Evolutionary conservation across 257 asterid genomes (phyloP).

Genomic region (Forsythia viridissima): DNA sequence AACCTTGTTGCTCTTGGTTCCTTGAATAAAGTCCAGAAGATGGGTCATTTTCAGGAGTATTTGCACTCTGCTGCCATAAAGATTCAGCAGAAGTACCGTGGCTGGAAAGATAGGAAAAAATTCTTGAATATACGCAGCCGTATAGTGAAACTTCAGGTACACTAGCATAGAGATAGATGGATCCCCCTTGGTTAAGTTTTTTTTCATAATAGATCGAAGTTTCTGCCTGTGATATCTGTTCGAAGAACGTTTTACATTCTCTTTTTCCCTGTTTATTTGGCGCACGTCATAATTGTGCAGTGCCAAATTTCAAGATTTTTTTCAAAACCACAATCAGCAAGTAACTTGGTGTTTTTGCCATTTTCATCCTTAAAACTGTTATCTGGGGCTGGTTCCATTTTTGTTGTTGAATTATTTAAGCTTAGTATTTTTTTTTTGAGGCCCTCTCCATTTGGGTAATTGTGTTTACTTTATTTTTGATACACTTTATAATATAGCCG

Average conservation of each 20-base stretch:
- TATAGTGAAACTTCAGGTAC: slow-evolving; percentile 34
- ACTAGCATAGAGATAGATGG: neutral
- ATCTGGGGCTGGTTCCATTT: too few relatives aligned
- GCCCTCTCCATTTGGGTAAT: too few relatives aligned
- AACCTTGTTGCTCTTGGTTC: slow-evolving; percentile 28
- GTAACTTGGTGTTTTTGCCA: too few relatives aligned
- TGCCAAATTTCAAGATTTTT: too few relatives aligned
- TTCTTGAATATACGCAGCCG: slow-evolving; percentile 24
- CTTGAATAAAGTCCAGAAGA: slow-evolving; percentile 26
- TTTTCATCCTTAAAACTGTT: too few relatives aligned
- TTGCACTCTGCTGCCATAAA: slow-evolving; percentile 30
- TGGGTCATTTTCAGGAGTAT: slow-evolving; percentile 27
- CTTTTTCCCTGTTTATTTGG: neutral
- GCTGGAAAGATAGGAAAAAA: slow-evolving; percentile 36
- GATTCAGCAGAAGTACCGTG: slow-evolving; percentile 32
- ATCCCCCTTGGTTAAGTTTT: neutral
- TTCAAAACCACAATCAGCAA: too few relatives aligned
- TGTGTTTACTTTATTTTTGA: too few relatives aligned
- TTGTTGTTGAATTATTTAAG: too few relatives aligned
- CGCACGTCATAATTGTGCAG: too few relatives aligned
- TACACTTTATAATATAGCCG: too few relatives aligned
- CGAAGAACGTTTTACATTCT: neutral
- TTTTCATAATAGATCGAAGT: neutral
- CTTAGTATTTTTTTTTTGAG: too few relatives aligned
- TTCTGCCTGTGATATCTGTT: neutral